Base-by-base conservation (phyloP, 495 filamentous ascomycete species). In the Durotheca rogersii region DNA sequence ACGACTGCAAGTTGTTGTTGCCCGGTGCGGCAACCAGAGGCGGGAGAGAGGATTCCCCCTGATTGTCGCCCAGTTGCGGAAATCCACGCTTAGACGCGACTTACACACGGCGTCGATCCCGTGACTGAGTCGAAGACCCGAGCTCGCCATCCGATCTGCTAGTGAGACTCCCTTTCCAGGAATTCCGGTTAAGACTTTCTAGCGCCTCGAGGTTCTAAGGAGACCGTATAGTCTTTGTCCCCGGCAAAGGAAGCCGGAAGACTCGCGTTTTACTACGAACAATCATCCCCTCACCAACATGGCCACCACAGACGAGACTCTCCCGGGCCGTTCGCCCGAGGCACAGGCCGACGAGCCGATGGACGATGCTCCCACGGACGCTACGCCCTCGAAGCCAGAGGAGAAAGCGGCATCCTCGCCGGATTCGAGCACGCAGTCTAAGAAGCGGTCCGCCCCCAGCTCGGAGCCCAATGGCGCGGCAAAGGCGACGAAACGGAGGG, bases 401-500 rank as follows among this genome's bases (percentile, higher is more conserved):
- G 53, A 62, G 17, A 66, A 54, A 18, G 34, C 51, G 17, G 34
- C 51, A 19, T 32, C 46, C 21, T 42, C 60, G 25, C 41, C 62
- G 30, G 56, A 53, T 33, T 46, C 50, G 41, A 59, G 49, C 38
- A n/a, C 45, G 5, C 56, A 59, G 33, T 60, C 68, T 9, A 71
- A 71, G 56, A 71, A 71, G 47, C 65, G 67, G 43, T 34, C 60
- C 12, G 59, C 60, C 10, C 45, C 63, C 7, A 57, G 50, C 18
- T 41, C 59, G 14, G 54, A 64, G 39, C 53, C 60, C 25, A 62
- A 52, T 57, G 60, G 58, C 30, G 23, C 61, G 14, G 41, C 51
- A 14, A 77, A 75, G 51, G 51, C 67, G 5, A 68, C 69, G 17
- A 96, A 96, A 67, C 74, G 90, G 43, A 79, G 90, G 54, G 90